Conservation (phyloP, 2,329 filamentous ascomycete species). For the Fusarium coffeatum region DNA sequence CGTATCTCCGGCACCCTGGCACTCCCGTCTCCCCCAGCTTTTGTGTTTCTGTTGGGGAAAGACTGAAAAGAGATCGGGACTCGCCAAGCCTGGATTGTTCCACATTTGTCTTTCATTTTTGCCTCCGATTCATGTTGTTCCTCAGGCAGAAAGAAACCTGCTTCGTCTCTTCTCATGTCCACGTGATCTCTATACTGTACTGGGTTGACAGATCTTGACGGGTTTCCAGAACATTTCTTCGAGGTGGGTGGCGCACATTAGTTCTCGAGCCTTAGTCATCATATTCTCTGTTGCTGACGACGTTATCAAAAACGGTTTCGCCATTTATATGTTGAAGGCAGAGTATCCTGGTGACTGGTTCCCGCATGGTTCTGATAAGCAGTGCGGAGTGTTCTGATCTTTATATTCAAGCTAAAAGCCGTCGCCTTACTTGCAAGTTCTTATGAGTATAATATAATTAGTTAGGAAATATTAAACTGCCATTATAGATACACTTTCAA, state of each 20-base stretch:
- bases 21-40: conserved; percentile 44
- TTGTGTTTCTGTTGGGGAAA: conserved; percentile 31
- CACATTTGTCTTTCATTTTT: conserved; percentile 16
- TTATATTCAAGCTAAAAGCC: not conserved
- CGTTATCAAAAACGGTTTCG: not conserved
- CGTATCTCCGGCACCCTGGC: conserved; percentile 24
- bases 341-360: not conserved
- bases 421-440: not conserved
- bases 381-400: not conserved
- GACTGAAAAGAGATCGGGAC: conserved; percentile 40
- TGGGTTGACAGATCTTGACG: not conserved
- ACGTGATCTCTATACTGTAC: conserved; percentile 23
- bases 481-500: not conserved
- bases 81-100: conserved; percentile 37
- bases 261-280: not conserved
- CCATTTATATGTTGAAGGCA: not conserved
- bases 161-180: not conserved
- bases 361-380: not conserved
- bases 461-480: not conserved
- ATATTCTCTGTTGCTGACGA: not conserved
- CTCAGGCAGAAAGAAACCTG: conserved; percentile 12
- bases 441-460: not conserved
- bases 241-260: not conserved
- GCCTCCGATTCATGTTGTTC: conserved; percentile 1
- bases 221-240: conserved; percentile 2